Conservation (phyloP, 2,329 filamentous ascomycete species). For the Sphaerulina vaccinii region DNA sequence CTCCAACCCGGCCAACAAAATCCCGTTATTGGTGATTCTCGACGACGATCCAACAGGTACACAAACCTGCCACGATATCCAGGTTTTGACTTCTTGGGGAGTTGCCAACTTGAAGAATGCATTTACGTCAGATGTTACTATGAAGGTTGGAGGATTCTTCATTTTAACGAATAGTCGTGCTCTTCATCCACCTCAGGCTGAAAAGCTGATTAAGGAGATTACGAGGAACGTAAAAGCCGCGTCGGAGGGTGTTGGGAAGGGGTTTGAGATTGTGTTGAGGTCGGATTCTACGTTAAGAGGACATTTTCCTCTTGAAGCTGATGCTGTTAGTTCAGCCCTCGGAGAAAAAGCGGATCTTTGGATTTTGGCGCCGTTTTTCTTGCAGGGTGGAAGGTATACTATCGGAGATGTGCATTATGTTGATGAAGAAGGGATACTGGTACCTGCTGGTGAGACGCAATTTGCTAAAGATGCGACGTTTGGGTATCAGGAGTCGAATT, state of each 20-base stretch:
- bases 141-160: constrained; percentile 52
- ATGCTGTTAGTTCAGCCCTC: constrained; percentile 52
- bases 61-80: constrained; percentile 60
- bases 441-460: constrained; percentile 55
- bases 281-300: constrained; percentile 59
- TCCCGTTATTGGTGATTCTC: constrained; percentile 15
- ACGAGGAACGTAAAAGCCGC: constrained; percentile 52
- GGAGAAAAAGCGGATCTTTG: constrained; percentile 54
- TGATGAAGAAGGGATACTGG: constrained; percentile 49
- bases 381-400: constrained; percentile 58
- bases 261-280: constrained; percentile 57
- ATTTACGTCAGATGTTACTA: constrained; percentile 37
- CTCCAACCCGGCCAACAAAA: constrained; percentile 3
- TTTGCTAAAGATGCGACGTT: constrained; percentile 60
- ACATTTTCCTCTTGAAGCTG: constrained; percentile 57
- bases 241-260: constrained; percentile 39
- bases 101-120: constrained; percentile 45
- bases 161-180: constrained; percentile 61
- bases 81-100: constrained; percentile 57
- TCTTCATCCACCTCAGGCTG: constrained; percentile 50
- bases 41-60: constrained; percentile 49
- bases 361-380: constrained; percentile 59
- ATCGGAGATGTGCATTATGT: constrained; percentile 61
- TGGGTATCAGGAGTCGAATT: constrained; percentile 55
- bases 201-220: constrained; percentile 51